Conservation (phyloP, 495 filamentous ascomycete genomes). For the Trichoderma reesei region DNA sequence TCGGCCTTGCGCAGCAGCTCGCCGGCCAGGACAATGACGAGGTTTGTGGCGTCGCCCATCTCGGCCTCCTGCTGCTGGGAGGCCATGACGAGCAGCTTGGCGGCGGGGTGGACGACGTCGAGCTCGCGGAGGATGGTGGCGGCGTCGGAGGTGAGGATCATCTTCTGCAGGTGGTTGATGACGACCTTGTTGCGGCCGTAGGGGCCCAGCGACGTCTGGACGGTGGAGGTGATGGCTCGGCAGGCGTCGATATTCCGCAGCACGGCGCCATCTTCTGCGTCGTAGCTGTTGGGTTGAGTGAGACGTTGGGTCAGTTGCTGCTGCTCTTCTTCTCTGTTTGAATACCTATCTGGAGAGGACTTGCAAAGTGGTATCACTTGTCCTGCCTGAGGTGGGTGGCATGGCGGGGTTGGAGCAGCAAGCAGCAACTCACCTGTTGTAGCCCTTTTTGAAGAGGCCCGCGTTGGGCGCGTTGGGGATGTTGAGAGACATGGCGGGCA, state of each 20-base stretch:
- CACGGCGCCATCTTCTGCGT: conserved; percentile 97
- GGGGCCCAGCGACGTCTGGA: conserved; percentile 92
- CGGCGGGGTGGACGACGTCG: conserved; percentile 96
- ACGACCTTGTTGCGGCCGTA: conserved; percentile 99
- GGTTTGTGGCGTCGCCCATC: conserved; percentile 97
- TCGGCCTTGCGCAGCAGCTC: conserved; percentile 97
- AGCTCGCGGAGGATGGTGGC: conserved; percentile 95
- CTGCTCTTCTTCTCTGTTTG: too few relatives aligned
- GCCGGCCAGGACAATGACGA: conserved; percentile 93
- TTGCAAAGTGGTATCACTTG: too few relatives aligned
- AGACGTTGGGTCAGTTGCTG: neutral
- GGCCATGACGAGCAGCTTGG: conserved; percentile 98
- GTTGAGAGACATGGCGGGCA: conserved; percentile 74
- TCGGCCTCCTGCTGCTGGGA: conserved; percentile 97
- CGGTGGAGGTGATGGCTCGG: conserved; percentile 87
- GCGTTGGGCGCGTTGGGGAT: conserved; percentile 87
- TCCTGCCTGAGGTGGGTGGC: neutral
- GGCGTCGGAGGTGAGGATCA: conserved; percentile 97
- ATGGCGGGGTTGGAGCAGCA: conserved; percentile 18
- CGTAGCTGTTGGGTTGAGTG: conserved; percentile 54
- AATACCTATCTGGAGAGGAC: too few relatives aligned
- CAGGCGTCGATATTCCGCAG: conserved; percentile 98
- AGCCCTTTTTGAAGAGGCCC: conserved; percentile 91
- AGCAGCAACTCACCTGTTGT: conserved; percentile 65
- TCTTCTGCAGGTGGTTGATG: conserved; percentile 99